These are phyloP conservation scores for Schrenkiella parvula DNA, from an alignment of 345 rosid genomes.

Conservation along the genomic window DNA sequence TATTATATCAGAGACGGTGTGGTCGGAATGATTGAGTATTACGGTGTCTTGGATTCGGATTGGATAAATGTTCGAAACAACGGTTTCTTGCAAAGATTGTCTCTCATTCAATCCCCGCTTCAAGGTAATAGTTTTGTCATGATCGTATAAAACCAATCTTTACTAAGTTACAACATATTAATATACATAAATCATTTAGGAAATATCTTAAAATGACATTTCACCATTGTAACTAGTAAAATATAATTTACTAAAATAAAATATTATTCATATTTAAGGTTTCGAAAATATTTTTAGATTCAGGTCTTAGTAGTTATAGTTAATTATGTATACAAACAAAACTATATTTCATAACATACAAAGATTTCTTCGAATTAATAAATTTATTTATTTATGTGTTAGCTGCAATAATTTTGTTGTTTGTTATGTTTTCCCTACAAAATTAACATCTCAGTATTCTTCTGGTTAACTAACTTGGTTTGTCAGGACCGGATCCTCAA, in stretches of 20 bases:
- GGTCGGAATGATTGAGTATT: constrained; percentile 51
- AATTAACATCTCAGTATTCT: not conserved
- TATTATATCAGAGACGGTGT: constrained; percentile 71
- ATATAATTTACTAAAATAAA: too few relatives aligned
- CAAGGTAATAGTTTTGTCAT: constrained; percentile 37
- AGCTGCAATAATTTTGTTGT: too few relatives aligned
- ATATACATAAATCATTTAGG: not conserved
- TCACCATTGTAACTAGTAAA: too few relatives aligned
- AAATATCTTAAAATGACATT: too few relatives aligned
- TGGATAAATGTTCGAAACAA: constrained; percentile 48
- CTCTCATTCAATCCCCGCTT: constrained; percentile 56
- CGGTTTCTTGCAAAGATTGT: constrained; percentile 44
- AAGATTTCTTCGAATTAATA: not conserved
- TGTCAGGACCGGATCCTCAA: constrained; percentile 61
- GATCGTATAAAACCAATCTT: not conserved
- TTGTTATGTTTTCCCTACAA: not conserved
- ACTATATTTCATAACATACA: not conserved
- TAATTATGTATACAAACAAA: not conserved
- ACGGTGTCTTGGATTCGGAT: constrained; percentile 54
- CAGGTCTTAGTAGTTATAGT: too few relatives aligned
- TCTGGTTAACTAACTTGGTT: not conserved
- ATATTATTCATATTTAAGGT: too few relatives aligned
- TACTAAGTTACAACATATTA: not conserved
- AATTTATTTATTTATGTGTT: not conserved
- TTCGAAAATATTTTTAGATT: too few relatives aligned